Evolutionary conservation across 2,329 filamentous ascomycete genomes (phyloP), one percentile per base, ranked within the genome.

Genomic region (Rhynchosporium secalis): DNA sequence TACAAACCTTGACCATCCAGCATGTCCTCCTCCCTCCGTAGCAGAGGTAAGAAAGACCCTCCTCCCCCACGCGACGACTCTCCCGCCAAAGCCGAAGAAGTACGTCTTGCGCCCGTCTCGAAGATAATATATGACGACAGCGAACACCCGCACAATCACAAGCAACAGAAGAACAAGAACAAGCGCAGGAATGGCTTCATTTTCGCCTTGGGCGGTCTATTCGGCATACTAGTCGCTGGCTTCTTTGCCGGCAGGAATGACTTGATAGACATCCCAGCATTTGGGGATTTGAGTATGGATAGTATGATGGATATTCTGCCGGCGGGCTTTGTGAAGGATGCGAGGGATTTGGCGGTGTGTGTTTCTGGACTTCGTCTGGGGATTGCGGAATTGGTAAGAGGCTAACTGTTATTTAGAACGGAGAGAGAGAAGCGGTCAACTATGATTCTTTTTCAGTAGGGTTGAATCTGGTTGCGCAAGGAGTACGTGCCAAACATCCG

Each of bases 401-500:
- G 28, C 47, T 54, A 15, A 60, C 28, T 2, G 9, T 29, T 38
- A 43, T 62, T 63, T 49, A 90, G 88, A 90, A 91, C 79, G 88
- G 89, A 71, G 93, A 98, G 77, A 88, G 91, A 68, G 92, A 96
- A 69, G 85, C 91, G 48, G 88, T 96, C 67, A 90, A 89, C 71
- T 96, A 96, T 77, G 95, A 99, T 78, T 91, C 93, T 5, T 99
- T 99, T 73, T 86, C 92, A 0, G 90, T 98, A 52, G 96, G 95
- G 4, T 78, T 95, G 36, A 90, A 96, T 71, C 88, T 93, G 26
- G 87, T 87, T 45, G 79, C 87, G 4, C 90, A 97, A 74, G 96
- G 96, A 1, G 82, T 98, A 20, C 76, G 83, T 54, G 94, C 91
- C 15, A 83, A 90, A 63, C 92, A 97, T 71, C 92, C 95, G 1